phyloP scores from a whole-genome alignment of 2,329 filamentous ascomycete genomes.

The Aureobasidium pullulans region DNA sequence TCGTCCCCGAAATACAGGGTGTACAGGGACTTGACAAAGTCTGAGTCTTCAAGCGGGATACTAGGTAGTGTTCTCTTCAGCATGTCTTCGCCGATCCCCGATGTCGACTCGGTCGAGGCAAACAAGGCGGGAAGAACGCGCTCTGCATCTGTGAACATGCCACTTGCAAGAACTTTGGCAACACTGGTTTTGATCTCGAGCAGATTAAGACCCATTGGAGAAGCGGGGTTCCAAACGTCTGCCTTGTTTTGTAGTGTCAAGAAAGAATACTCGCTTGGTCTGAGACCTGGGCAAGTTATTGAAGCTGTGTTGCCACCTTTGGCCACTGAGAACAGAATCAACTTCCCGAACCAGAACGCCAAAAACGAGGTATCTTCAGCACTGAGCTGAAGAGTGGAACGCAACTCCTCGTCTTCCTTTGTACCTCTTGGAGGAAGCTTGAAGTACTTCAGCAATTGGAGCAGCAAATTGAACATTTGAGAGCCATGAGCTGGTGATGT shows the following conservation, averaged over 20 bases:
- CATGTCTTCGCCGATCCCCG: slow-evolving; percentile 80
- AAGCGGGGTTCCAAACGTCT: slow-evolving; percentile 58
- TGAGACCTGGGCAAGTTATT: slow-evolving; percentile 53
- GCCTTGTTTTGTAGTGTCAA: slow-evolving; percentile 59
- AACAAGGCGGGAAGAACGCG: slow-evolving; percentile 78
- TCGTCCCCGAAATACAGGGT: slow-evolving; percentile 61
- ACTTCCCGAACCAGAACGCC: slow-evolving; percentile 65
- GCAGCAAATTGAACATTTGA: slow-evolving; percentile 74
- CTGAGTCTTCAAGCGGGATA: slow-evolving; percentile 63
- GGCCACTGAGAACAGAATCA: slow-evolving; percentile 57
- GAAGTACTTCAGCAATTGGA: slow-evolving; percentile 66
- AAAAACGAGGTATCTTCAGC: slow-evolving; percentile 68
- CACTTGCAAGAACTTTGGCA: slow-evolving; percentile 69
- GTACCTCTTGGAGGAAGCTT: slow-evolving; percentile 68
- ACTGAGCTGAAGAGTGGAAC: slow-evolving; percentile 58
- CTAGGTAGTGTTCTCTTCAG: slow-evolving; percentile 66
- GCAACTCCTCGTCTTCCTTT: slow-evolving; percentile 65
- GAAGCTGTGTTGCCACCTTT: slow-evolving; percentile 28
- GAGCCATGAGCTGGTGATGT: slow-evolving; percentile 33
- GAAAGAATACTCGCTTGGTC: slow-evolving; percentile 60
- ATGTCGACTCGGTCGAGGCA: slow-evolving; percentile 73
- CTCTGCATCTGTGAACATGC: slow-evolving; percentile 75
- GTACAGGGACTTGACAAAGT: slow-evolving; percentile 60
- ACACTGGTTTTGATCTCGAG: slow-evolving; percentile 63
- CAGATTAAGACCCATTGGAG: slow-evolving; percentile 56